phyloP scores from a whole-genome alignment of 2,329 filamentous ascomycete genomes.

The Paracorniculantispora psalliotae region DNA sequence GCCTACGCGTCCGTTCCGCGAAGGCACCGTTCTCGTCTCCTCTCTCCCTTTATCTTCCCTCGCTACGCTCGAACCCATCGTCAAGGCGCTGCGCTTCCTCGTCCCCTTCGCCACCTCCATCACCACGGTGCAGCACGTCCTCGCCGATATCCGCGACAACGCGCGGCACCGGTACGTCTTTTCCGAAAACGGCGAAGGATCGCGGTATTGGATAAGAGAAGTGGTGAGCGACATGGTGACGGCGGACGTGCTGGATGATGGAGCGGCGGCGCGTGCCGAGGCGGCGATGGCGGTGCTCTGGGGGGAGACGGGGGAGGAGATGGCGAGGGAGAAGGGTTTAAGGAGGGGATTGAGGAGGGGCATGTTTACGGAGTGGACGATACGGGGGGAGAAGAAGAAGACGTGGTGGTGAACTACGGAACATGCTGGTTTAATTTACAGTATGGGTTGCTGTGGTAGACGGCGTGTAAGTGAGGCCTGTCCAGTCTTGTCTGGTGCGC shows the following conservation, averaged over 20 bases:
- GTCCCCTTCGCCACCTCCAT: neutral
- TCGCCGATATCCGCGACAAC: neutral
- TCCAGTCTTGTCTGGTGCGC: too few relatives aligned
- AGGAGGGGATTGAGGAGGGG: neutral
- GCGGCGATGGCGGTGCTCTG: neutral
- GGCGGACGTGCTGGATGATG: neutral
- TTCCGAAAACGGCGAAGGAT: constrained; percentile 1
- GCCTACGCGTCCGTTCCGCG: neutral
- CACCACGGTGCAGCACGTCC: neutral
- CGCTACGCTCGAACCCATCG: neutral
- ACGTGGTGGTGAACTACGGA: neutral
- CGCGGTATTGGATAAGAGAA: constrained; percentile 3
- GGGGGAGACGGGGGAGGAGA: neutral
- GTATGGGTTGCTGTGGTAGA: too few relatives aligned
- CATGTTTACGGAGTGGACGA: constrained; percentile 10
- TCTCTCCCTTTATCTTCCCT: too few relatives aligned
- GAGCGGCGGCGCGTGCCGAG: neutral
- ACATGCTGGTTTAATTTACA: neutral
- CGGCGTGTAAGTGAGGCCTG: too few relatives aligned
- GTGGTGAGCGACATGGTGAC: neutral
- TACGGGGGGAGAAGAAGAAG: neutral
- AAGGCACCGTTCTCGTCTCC: constrained; percentile 2
- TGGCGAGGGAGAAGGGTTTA: neutral
- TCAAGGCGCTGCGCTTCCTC: neutral
- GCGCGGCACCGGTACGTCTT: constrained; percentile 9